A percentile compares a stretch with the other conserved stretches of the same genome.
phyloP scores from a whole-genome alignment of 306 rosid genomes.

The Acmispon strigosus region DNA sequence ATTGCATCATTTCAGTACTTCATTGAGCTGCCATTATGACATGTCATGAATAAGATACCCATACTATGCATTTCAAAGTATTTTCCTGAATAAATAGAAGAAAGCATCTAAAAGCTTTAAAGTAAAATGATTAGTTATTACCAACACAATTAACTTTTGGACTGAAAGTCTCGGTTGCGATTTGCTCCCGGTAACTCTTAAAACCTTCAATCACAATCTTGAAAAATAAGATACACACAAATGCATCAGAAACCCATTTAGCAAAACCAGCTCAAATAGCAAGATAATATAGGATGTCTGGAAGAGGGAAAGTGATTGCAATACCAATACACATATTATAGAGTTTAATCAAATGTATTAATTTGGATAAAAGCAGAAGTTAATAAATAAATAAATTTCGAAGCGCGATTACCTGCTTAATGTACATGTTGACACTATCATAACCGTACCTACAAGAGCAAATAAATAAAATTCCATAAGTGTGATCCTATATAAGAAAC shows the following conservation, averaged over 20 bases:
- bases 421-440: constrained; percentile 60
- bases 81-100: neutral
- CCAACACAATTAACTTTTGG: constrained; percentile 98
- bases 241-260: neutral
- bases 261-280: neutral
- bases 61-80: neutral
- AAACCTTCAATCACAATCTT: constrained; percentile 91
- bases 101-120: constrained; percentile 13
- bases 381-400: neutral
- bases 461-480: constrained; percentile 16
- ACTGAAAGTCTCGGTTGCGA: constrained; percentile 94
- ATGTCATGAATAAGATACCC: no score
- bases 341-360: neutral
- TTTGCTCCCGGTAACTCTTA: constrained; percentile 92
- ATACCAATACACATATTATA: neutral
- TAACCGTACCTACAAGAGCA: constrained; percentile 32
- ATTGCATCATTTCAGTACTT: neutral
- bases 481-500: neutral
- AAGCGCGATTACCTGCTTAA: constrained; percentile 68
- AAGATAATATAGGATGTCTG: neutral
- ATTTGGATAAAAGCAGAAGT: neutral
- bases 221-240: neutral
- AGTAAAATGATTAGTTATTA: constrained; percentile 41
- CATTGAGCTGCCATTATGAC: neutral
- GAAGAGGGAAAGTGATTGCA: neutral